Percentiles rank a stretch among this genome's conserved stretches.
phyloP scores from a whole-genome alignment of 2,329 filamentous ascomycete species.

The Rhynchosporium agropyri region DNA sequence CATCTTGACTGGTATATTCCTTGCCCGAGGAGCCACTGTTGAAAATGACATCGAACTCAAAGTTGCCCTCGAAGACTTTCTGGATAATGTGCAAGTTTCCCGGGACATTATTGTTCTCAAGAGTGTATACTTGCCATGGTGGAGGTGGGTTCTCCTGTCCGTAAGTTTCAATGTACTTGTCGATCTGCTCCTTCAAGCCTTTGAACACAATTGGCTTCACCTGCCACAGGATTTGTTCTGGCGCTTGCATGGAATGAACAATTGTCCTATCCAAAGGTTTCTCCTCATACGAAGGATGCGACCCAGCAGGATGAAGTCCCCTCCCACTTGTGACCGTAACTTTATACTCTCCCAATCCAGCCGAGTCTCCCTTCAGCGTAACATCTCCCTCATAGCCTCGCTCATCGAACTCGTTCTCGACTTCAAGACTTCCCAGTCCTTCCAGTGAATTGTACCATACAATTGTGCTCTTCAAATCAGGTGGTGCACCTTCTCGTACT shows the following conservation, averaged over 20 bases:
- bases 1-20: conserved; percentile 59
- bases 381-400: conserved; percentile 63
- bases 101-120: conserved; percentile 66
- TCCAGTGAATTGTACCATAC: conserved; percentile 85
- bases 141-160: conserved; percentile 72
- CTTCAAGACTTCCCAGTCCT: conserved; percentile 67
- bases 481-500: conserved; percentile 68
- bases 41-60: conserved; percentile 92
- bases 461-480: conserved; percentile 72
- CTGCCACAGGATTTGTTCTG: conserved; percentile 78
- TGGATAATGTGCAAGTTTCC: conserved; percentile 89
- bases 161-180: conserved; percentile 59
- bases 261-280: conserved; percentile 77
- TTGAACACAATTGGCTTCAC: conserved; percentile 70
- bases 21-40: conserved; percentile 71
- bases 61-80: conserved; percentile 86
- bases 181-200: conserved; percentile 65
- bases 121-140: conserved; percentile 81
- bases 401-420: conserved; percentile 56
- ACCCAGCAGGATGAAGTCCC: conserved; percentile 61
- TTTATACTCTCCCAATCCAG: conserved; percentile 76
- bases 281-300: conserved; percentile 65
- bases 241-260: conserved; percentile 70
- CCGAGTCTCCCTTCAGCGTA: conserved; percentile 68
- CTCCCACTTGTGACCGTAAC: conserved; percentile 74